Conservation (phyloP, 208 protist genomes). For the Leishmania tropica region DNA sequence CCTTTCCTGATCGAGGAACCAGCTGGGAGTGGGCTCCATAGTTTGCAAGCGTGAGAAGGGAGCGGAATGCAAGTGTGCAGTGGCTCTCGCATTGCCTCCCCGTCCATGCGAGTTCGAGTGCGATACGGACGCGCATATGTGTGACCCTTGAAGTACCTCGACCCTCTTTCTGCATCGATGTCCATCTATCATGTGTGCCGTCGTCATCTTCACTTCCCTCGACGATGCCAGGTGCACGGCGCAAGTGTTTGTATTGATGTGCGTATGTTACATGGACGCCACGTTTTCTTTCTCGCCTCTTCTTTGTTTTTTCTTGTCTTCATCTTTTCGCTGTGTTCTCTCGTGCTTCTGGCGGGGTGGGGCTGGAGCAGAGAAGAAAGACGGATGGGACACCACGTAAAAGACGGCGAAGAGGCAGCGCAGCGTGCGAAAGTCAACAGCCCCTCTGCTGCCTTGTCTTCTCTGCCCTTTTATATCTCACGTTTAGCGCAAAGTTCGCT, state of each 20-base stretch:
- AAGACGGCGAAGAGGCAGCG: background rate
- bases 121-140: background rate
- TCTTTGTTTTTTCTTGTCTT: constrained; percentile 7
- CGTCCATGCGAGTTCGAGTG: background rate
- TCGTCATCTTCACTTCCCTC: background rate
- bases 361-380: too few relatives aligned
- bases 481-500: background rate
- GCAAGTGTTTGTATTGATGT: background rate
- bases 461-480: background rate
- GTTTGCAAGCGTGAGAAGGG: background rate
- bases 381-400: background rate
- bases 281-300: background rate
- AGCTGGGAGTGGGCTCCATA: background rate
- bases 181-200: background rate
- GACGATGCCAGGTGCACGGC: background rate
- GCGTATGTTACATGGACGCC: background rate
- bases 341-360: background rate
- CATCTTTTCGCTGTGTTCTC: background rate
- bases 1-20: background rate
- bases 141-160: background rate
- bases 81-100: too few relatives aligned
- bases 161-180: background rate
- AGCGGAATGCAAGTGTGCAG: background rate
- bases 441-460: background rate
- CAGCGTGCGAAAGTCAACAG: background rate